Evolutionary conservation across 306 rosid species (phyloP), one percentile per base, ranked within the genome.

Genomic region (Alnus rubra): DNA sequence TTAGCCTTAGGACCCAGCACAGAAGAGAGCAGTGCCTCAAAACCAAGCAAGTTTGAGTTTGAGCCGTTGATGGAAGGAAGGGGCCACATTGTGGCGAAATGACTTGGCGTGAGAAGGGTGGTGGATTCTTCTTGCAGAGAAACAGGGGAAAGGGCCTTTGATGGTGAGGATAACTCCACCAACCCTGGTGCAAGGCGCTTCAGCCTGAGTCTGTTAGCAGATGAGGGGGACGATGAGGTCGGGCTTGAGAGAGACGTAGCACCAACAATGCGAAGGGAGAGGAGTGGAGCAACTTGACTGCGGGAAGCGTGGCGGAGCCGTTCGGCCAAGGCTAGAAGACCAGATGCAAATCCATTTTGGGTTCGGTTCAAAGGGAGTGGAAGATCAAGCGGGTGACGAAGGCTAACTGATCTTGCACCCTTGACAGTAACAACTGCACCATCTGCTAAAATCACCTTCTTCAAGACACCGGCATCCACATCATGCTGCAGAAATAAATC

Each of bases 361-460:
- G 93, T 78, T 48, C 47, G 79, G 77, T 95, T 95, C 4, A 95
- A 83, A 1, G 99, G 98, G 19, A 92, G 87, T 2, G 98, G 96
- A 5, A 95, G 86, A 74, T 91, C 88, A 67, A 95, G 96, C 1
- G 99, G 91, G 63, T 93, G 97, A 19, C 97, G 91, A 49, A 93
- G 91, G 84, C 97, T 91, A 77, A 95, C 94, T 18, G 99, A 92
- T 82, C 98, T 86, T 3, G 97, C 98, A 79, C 99, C 98, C 79
- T 87, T 95, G 63, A 95, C 92, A 1, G 94, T 95, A 35, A 95
- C 98, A 80, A 92, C 97, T 1, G 99, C 99, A n/a, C 99, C 98
- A 72, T 95, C 98, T 9, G 99, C 98, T 82, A 95, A 76, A 31
- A 95, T 78, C 80, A 95, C 93, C 79, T 95, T 95, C 93, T 91